Evolutionary conservation across 495 filamentous ascomycete species (phyloP), one percentile per base, ranked within the genome.

Genomic region (Aspergillus ostianus): DNA sequence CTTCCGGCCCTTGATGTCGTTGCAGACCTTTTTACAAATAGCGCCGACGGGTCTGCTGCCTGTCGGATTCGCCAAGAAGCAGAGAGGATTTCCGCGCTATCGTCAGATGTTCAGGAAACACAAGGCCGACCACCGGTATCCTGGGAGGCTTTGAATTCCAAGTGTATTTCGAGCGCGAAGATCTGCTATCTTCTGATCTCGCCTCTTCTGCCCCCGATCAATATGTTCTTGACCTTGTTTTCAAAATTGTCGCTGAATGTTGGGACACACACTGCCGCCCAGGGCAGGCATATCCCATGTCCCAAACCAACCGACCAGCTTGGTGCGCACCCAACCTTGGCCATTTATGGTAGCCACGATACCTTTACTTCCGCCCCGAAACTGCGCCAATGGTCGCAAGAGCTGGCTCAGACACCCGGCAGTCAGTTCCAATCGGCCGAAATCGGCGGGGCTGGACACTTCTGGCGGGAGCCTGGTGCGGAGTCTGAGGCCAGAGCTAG

Each of bases 131-230:
- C 10, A 29, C 8, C 20, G 17, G 4, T 23, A 18, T 17, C 32
- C 12, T 20, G 44, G 18, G 18, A 41, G 10, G 4, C 48, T 2
- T 46, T 59, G 20, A 51, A n/a, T n/a, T n/a, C n/a, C n/a, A n/a
- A n/a, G n/a, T n/a, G 68, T 17, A 61, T 68, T 5, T 62, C 65
- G 7, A 26, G 50, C 6, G 63, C 72, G 17, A 70, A 66, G 12
- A 79, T 82, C 7, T 82, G 84, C 17, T 96, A 94, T 72, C 77
- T 98, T 0, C 76, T 97, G 12, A 78, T 98, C 41, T 96, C 91
- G 5, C 92, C 93, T 2, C 78, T 93, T 3, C 77, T 92, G 23
- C 84, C 88, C 1, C 77, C 90, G 0, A 67, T 87, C 20, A 85
- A 81, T 27, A 78, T 73, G 55, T 72, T 89, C 15, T 74, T 81